Base-by-base conservation (phyloP, 495 filamentous ascomycete species). In the Hyaloscypha variabilis region DNA sequence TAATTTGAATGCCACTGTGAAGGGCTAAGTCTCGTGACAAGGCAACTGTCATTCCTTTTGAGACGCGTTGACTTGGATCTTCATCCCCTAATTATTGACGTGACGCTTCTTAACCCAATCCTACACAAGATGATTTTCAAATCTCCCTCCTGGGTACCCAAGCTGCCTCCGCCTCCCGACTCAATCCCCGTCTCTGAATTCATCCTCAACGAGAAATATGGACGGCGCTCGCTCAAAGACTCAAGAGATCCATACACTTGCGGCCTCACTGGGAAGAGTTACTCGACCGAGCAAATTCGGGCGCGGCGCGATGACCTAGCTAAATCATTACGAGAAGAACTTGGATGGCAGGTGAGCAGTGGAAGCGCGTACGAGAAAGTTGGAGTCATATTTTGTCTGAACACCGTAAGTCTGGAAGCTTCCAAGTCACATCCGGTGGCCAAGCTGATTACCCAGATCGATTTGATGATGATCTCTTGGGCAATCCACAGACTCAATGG, bases 81-180 rank as follows among this genome's bases (percentile, higher is more conserved):
- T n/a, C n/a, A n/a, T n/a, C n/a, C n/a, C n/a, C n/a, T n/a, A n/a
- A n/a, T n/a, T n/a, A n/a, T n/a, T n/a, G n/a, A n/a, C n/a, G n/a
- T n/a, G n/a, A n/a, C n/a, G n/a, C n/a, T n/a, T n/a, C n/a, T n/a
- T n/a, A n/a, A n/a, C n/a, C n/a, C n/a, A n/a, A n/a, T n/a, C n/a
- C n/a, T n/a, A n/a, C n/a, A n/a, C n/a, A n/a, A n/a, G n/a, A 58
- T 58, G 56, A 8, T 58, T 39, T 58, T 58, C 31, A 58, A 8
- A 11, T 13, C 56, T 34, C 56, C 56, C 23, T 3, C 28, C 13
- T 58, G 25, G 56, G 26, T n/a, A 5, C 56, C 56, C 6, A 25
- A 58, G 56, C 31, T 58, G 4, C 56, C 30, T 4, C 5, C 6
- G 5, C 25, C 26, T 14, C 56, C 56, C 8, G 56, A 58, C 31